Percentiles rank a stretch among this genome's conserved stretches.
These are phyloP conservation scores for Epichloe aotearoae DNA, from an alignment of 2,329 filamentous ascomycete species.

Conservation along the genomic window DNA sequence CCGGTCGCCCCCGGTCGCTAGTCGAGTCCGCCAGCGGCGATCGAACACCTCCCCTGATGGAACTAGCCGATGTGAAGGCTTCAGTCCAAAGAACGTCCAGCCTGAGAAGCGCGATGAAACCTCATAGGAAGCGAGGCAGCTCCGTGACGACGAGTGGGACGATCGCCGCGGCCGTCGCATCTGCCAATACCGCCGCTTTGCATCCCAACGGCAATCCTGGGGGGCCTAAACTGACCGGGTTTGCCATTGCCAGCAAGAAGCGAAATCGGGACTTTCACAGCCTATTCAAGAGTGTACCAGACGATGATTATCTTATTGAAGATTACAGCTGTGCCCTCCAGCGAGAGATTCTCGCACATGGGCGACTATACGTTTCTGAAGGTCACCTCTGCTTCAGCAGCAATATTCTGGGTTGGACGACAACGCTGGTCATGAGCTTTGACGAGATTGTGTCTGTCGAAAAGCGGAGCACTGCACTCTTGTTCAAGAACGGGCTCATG, in stretches of 20 bases:
- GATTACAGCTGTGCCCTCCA: conserved; percentile 96
- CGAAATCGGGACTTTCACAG: conserved; percentile 91
- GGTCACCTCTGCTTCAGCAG: conserved; percentile 97
- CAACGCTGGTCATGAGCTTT: conserved; percentile 93
- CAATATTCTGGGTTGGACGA: conserved; percentile 97
- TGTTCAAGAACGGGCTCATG: conserved; percentile 96
- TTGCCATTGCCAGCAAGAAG: conserved; percentile 91
- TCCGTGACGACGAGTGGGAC: conserved; percentile 55
- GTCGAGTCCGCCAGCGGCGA: conserved; percentile 40
- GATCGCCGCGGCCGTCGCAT: conserved; percentile 58
- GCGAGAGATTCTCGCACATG: conserved; percentile 87
- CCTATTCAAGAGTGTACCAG: conserved; percentile 89
- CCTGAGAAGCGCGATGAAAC: conserved; percentile 47
- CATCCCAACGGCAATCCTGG: conserved; percentile 44
- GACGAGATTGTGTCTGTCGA: conserved; percentile 95
- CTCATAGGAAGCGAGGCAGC: conserved; percentile 67
- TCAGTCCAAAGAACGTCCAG: conserved; percentile 51
- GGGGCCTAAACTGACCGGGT: conserved; percentile 74
- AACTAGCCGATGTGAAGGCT: conserved; percentile 50
- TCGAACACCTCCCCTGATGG: conserved; percentile 48
- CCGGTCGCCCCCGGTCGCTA: conserved; percentile 33
- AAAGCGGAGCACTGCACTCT: conserved; percentile 86
- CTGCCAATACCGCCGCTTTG: conserved; percentile 56
- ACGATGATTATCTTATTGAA: conserved; percentile 95
- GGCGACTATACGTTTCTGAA: conserved; percentile 89